phyloP scores from a whole-genome alignment of 164 flowering plant genomes.

The Nymphaea colorata region DNA sequence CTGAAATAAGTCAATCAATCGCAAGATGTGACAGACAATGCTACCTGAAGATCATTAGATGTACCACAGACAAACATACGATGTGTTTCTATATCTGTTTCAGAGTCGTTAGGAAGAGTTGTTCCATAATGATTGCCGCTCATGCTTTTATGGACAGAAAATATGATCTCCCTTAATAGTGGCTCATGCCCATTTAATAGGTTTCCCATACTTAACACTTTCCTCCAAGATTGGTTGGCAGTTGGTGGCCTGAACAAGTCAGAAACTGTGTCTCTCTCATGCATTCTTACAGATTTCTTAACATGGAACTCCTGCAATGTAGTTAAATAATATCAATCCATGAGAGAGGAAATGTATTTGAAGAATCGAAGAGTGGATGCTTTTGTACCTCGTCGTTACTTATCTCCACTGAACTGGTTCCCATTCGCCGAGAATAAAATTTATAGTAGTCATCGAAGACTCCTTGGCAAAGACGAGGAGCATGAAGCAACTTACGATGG shows the following conservation, averaged over 20 bases:
- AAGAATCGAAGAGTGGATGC: not conserved
- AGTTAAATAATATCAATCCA: not conserved
- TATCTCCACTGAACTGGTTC: constrained; percentile 23
- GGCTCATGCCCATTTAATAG: constrained; percentile 98
- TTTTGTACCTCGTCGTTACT: constrained; percentile 4
- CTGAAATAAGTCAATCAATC: constrained; percentile 15
- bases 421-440: constrained; percentile 58
- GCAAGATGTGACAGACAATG: constrained; percentile 24
- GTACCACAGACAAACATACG: constrained; percentile 19
- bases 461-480: constrained; percentile 53
- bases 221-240: constrained; percentile 94
- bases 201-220: constrained; percentile 95
- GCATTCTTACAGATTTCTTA: constrained; percentile 35
- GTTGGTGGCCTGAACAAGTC: constrained; percentile 66
- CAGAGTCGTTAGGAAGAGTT: constrained; percentile 7
- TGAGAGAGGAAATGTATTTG: not conserved
- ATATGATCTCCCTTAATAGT: constrained; percentile 60
- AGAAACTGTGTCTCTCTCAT: constrained; percentile 50
- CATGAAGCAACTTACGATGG: constrained; percentile 60
- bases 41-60: constrained; percentile 14
- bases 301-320: constrained; percentile 37
- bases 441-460: constrained; percentile 55
- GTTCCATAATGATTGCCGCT: constrained; percentile 46
- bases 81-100: constrained; percentile 52
- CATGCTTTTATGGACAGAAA: constrained; percentile 35